phyloP scores from a whole-genome alignment of 441 rosid species.

The Erodium chrysanthum region DNA sequence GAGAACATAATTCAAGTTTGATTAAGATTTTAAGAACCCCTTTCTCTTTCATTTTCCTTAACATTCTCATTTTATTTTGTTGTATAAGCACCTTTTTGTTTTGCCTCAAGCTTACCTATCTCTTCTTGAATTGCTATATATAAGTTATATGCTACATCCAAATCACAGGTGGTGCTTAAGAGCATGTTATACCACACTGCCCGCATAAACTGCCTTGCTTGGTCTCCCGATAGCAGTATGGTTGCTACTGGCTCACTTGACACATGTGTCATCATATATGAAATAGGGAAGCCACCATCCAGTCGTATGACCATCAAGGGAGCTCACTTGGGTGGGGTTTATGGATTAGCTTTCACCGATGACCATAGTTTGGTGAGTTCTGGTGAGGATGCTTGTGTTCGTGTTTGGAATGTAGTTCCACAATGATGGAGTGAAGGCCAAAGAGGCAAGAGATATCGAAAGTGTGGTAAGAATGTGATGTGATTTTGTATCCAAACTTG shows the following conservation, averaged over 20 bases:
- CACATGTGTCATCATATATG: constrained; percentile 74
- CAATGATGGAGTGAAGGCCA: constrained; percentile 35
- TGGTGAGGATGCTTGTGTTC: constrained; percentile 94
- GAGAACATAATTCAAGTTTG: too few species aligned
- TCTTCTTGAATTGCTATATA: background rate
- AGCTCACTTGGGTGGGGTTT: constrained; percentile 90
- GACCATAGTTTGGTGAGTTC: constrained; percentile 63
- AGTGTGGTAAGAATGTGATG: background rate
- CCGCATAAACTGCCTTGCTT: constrained; percentile 91
- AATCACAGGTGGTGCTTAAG: constrained; percentile 62
- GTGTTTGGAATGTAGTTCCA: constrained; percentile 59
- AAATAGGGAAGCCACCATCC: constrained; percentile 71
- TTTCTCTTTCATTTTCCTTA: too few species aligned
- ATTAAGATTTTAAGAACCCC: too few species aligned
- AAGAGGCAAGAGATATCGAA: background rate
- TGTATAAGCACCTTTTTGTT: background rate
- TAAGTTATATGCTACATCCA: background rate
- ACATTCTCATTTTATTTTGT: too few species aligned
- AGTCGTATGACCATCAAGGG: constrained; percentile 69
- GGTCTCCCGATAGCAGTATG: constrained; percentile 78
- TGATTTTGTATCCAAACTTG: background rate
- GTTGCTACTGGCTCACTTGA: constrained; percentile 93
- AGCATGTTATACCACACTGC: constrained; percentile 90
- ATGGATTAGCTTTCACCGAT: constrained; percentile 72
- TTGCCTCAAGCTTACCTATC: background rate